These are phyloP conservation scores for Aspergillus thermomutatus DNA, from an alignment of 2,329 filamentous ascomycete genomes.

Conservation along the genomic window DNA sequence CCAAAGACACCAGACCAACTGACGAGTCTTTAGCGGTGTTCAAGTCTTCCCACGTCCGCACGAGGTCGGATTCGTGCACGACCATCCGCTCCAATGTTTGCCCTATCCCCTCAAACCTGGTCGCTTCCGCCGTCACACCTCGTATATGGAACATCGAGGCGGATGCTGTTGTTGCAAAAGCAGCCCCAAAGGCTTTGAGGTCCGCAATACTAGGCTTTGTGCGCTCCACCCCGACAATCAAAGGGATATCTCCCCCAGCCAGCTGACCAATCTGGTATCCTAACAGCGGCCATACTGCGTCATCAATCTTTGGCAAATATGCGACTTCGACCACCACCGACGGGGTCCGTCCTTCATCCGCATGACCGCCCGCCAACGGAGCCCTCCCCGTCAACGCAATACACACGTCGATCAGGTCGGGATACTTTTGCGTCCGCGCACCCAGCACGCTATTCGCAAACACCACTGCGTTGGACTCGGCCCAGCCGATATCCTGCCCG, in stretches of 20 bases:
- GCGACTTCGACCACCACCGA: slow-evolving; percentile 9
- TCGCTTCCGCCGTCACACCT: slow-evolving; percentile 40
- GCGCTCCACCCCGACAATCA: slow-evolving; percentile 34
- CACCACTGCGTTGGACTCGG: slow-evolving; percentile 47
- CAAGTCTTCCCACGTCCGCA: slow-evolving; percentile 14
- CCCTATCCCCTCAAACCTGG: slow-evolving; percentile 6
- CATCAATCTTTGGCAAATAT: slow-evolving; percentile 19
- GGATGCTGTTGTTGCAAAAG: slow-evolving; percentile 42
- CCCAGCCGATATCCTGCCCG: slow-evolving; percentile 45
- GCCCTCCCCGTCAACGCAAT: slow-evolving; percentile 41
- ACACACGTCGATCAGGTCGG: slow-evolving; percentile 44
- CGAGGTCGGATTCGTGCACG: slow-evolving; percentile 1
- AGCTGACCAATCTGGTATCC: slow-evolving; percentile 38
- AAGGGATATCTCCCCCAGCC: slow-evolving; percentile 30
- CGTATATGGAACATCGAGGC: slow-evolving; percentile 47
- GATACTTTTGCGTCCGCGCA: slow-evolving; percentile 45
- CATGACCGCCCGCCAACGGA: not conserved
- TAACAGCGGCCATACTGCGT: slow-evolving; percentile 39
- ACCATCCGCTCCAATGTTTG: not conserved
- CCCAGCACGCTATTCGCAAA: slow-evolving; percentile 48
- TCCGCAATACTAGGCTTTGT: slow-evolving; percentile 24
- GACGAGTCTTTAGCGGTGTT: slow-evolving; percentile 14
- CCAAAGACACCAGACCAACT: slow-evolving; percentile 42
- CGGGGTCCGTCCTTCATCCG: slow-evolving; percentile 18
- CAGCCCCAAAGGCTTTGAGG: slow-evolving; percentile 45